Evolutionary conservation across 768 basidiomycete species (phyloP).

Genomic region (Trametes coccinea): DNA sequence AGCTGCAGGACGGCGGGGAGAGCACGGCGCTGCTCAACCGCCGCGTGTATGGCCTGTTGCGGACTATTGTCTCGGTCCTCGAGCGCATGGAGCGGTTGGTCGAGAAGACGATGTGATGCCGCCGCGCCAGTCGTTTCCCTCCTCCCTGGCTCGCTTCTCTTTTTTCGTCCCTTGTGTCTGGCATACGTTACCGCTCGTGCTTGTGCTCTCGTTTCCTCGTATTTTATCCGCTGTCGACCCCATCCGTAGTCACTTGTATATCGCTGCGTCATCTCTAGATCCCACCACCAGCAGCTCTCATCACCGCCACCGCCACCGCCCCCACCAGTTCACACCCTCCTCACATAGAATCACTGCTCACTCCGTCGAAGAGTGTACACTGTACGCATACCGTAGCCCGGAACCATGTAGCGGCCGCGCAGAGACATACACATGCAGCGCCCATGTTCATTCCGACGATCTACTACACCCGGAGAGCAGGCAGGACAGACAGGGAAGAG

Average conservation of each 20-base stretch:
- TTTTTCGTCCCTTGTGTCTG: no score
- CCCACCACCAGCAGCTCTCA: not conserved
- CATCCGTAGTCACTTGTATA: not conserved
- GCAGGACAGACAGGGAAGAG: not conserved
- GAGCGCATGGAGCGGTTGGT: slow-evolving; percentile 66
- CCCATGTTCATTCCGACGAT: not conserved
- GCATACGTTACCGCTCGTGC: not conserved
- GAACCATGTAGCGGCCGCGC: not conserved
- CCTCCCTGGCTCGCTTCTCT: no score
- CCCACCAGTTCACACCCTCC: no score
- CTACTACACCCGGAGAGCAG: not conserved
- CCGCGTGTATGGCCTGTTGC: slow-evolving; percentile 58
- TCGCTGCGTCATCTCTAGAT: no score
- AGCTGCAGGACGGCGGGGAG: not conserved
- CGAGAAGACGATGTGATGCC: slow-evolving; percentile 18
- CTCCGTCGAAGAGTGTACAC: no score
- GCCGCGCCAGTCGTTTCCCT: not conserved
- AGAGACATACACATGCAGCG: not conserved
- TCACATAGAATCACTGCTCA: no score
- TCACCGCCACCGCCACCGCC: no score
- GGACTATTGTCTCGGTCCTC: slow-evolving; percentile 60
- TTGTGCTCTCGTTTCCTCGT: not conserved
- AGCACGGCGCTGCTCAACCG: slow-evolving; percentile 49
- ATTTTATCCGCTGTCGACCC: not conserved
- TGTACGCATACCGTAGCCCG: not conserved